phyloP scores from a whole-genome alignment of 108 stramenopile genomes.

The Cyclotella atomus region DNA sequence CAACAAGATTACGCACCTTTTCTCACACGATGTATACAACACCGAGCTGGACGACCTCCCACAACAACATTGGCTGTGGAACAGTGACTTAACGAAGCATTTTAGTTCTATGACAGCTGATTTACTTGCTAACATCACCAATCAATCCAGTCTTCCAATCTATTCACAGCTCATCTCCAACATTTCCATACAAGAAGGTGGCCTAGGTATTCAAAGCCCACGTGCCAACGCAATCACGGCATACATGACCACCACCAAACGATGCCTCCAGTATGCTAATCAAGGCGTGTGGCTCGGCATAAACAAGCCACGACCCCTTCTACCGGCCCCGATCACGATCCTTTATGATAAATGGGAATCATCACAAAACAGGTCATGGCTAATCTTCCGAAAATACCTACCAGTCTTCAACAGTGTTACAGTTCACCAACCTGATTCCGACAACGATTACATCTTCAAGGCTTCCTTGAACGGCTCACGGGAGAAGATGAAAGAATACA shows the following conservation, averaged over 20 bases:
- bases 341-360: neutral
- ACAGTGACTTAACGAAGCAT: neutral
- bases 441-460: too few relatives aligned
- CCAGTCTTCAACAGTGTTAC: neutral
- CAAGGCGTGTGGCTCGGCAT: neutral
- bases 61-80: neutral
- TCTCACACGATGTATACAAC: neutral
- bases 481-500: too few relatives aligned
- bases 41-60: neutral
- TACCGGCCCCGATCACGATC: neutral
- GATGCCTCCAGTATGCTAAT: neutral
- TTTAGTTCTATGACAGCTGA: neutral
- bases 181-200: too few relatives aligned
- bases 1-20: neutral
- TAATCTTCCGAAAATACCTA: neutral
- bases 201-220: too few relatives aligned
- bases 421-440: too few relatives aligned
- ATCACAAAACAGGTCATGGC: neutral
- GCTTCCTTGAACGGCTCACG: too few relatives aligned
- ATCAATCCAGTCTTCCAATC: neutral
- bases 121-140: neutral
- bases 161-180: neutral
- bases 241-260: neutral
- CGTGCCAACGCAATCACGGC: neutral
- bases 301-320: neutral